Conservation (phyloP, 2,329 filamentous ascomycete species). For the Pseudogymnoascus sp. region DNA sequence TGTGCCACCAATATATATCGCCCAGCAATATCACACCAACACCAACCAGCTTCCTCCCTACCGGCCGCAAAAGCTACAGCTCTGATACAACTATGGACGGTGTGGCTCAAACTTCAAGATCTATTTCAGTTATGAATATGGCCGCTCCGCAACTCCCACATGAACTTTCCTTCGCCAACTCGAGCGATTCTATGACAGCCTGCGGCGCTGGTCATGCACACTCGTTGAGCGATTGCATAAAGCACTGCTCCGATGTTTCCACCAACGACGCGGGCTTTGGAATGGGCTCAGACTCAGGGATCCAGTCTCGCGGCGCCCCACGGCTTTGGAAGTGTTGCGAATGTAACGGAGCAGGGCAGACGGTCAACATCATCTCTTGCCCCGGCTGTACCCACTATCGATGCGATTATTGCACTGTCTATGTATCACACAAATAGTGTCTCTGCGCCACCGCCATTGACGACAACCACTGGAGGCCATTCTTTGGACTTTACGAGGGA, state of each 20-base stretch:
- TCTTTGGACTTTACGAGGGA: background rate
- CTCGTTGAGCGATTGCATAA: background rate
- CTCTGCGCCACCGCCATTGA: background rate
- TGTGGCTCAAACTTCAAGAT: background rate
- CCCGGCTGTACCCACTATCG: background rate
- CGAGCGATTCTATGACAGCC: background rate
- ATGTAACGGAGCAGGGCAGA: background rate
- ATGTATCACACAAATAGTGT: background rate
- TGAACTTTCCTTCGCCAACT: background rate
- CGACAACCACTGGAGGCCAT: background rate
- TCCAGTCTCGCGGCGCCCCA: background rate
- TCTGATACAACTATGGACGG: background rate
- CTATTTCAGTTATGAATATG: background rate
- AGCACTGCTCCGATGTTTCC: background rate
- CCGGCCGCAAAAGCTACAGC: background rate
- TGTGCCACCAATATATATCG: background rate
- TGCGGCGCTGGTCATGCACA: background rate
- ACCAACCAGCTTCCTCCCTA: background rate
- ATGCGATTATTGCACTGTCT: background rate
- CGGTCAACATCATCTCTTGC: background rate
- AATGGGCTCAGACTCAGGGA: background rate
- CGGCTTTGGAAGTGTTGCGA: background rate
- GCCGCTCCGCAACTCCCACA: background rate
- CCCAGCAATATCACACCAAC: background rate
- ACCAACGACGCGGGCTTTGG: background rate